phyloP scores from a whole-genome alignment of 225 moss, liverwort and hornwort genomes.

The Bryum argenteum region DNA sequence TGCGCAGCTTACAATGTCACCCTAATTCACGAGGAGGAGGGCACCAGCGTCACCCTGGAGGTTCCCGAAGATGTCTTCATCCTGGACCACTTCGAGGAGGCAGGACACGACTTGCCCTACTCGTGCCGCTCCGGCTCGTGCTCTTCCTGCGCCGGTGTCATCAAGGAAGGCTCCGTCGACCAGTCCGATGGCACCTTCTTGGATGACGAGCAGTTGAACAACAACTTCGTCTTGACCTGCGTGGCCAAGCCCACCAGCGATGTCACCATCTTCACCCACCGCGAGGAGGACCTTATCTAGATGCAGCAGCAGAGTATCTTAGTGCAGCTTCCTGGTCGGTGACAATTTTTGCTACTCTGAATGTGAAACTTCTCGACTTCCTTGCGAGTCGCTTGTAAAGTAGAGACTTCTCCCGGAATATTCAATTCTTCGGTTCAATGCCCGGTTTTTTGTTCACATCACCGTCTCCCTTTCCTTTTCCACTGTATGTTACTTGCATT shows the following conservation, averaged over 20 bases:
- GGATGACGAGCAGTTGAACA: neutral
- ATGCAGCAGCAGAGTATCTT: neutral
- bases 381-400: slow-evolving; percentile 20
- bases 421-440: neutral
- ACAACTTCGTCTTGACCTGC: slow-evolving; percentile 55
- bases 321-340: neutral
- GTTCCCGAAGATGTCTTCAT: too few relatives aligned
- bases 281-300: slow-evolving; percentile 44
- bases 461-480: too few relatives aligned
- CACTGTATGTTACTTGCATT: too few relatives aligned
- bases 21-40: slow-evolving; percentile 14
- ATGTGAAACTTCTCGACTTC: neutral
- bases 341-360: slow-evolving; percentile 7
- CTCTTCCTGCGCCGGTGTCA: slow-evolving; percentile 40
- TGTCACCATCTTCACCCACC: slow-evolving; percentile 47
- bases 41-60: slow-evolving; percentile 33
- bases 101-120: slow-evolving; percentile 35
- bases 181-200: slow-evolving; percentile 41
- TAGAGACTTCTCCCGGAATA: neutral
- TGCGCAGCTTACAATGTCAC: slow-evolving; percentile 41
- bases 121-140: slow-evolving; percentile 53
- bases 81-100: slow-evolving; percentile 14
- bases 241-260: slow-evolving; percentile 59
- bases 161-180: slow-evolving; percentile 29
- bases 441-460: too few relatives aligned